Base-by-base conservation (phyloP, 2,329 filamentous ascomycete species). In the Stromatinia cepivora region DNA sequence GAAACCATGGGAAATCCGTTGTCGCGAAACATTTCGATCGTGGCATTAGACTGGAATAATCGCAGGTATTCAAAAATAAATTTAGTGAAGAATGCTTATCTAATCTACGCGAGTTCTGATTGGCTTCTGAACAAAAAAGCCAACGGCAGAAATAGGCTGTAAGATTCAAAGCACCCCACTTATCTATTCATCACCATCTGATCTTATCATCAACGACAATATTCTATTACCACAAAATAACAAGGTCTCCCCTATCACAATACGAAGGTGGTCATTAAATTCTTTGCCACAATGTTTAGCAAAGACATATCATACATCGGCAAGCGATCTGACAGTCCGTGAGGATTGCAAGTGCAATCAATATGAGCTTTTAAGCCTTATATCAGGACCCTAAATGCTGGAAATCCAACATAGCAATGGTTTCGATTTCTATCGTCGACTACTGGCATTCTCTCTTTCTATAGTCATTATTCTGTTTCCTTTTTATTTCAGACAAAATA, bases 21-120 rank as follows among this genome's bases (percentile, higher is more conserved):
- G 50, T 66, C 63, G 25, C 63, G 63, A 57, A 66, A 66, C 50
- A 66, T 66, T n/a, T 57, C 42, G 50, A 45, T 66, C 25, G 36
- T 39, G 22, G 22, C 4, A 50, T 25, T 28, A 31, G 5, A 39
- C 39, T 25, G 28, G 22, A 36, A 48, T 25, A 13, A 36, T 25
- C 15, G 3, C n/a, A 39, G 11, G n/a, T 64, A 64, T 22, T 52
- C 34, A 13, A 22, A 63, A 64, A 39, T 28, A 63, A 64, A 39
- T 28, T 52, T 52, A 39, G 34, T 39, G n/a, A 50, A 11, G n/a
- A 36, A 64, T 39, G 61, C 46, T 64, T 64, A 64, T 39, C 61
- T 64, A 64, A 64, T 64, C 61, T 52, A 64, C 13, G 31, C 4
- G 15, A n/a, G 4, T 11, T 59, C 13, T 59, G 56, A 28, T 45